Evolutionary conservation across 1,284 basidiomycete species (phyloP), one percentile per base, ranked within the genome.

Genomic region (Somion occarium): DNA sequence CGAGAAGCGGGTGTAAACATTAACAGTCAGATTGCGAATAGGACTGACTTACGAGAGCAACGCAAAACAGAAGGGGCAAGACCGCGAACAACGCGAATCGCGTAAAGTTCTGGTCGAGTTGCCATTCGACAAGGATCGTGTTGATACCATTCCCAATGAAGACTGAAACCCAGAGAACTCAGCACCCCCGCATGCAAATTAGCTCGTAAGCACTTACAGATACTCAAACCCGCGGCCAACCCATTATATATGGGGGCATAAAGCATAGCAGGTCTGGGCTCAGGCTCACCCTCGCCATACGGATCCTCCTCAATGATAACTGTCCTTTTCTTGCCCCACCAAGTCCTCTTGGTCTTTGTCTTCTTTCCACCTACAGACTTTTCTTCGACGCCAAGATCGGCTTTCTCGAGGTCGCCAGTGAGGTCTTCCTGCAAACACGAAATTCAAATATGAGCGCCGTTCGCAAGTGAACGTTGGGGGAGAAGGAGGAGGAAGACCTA

Each of bases 161-260:
- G 58, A 69, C 75, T 74, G 55, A 4, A 26, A 15, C 12, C 2
- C 30, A 34, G 7, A 34, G 15, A 34, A 34, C 30, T 15, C 30
- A n/a, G 34, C 18, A 25, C 9, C 9, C 9, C 13, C 9, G 19
- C 13, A 13, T n/a, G n/a, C n/a, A n/a, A n/a, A n/a, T 43, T 18
- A 42, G 39, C 39, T 9, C 25, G 48, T 15, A 23, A 18, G 9
- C 7, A 64, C 69, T 51, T 53, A 70, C 68, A 64, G 22, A 70
- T 55, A 15, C 69, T 61, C 53, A 73, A 54, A 9, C 63, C 70
- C 27, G 74, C 71, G 1, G 73, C 69, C 18, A 79, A 49, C 4
- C 76, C 78, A 54, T 76, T 76, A 53, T 73, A 69, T 7, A 80
- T 55, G 5, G 77, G 72, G 13, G 76, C 72, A 38, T 70, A 72